Evolutionary conservation across 2,329 filamentous ascomycete genomes (phyloP).

Genomic region (Epichloe bromicola): DNA sequence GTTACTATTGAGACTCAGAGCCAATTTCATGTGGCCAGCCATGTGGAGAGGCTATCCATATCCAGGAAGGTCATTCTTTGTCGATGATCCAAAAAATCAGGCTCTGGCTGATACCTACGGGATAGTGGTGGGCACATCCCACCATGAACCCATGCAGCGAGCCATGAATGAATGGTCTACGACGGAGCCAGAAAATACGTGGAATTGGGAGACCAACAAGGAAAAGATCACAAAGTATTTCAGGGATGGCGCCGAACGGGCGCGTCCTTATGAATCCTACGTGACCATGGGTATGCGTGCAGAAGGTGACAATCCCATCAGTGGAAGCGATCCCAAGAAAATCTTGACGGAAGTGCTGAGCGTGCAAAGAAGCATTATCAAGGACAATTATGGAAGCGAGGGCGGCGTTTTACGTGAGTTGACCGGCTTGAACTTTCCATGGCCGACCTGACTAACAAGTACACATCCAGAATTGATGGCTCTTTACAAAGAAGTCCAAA

Average conservation of each 20-base stretch:
- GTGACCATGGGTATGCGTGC: constrained; percentile 49
- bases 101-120: constrained; percentile 48
- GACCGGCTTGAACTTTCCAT: neutral
- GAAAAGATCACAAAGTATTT: constrained; percentile 44
- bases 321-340: constrained; percentile 34
- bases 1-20: constrained; percentile 42
- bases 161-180: constrained; percentile 36
- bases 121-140: constrained; percentile 50
- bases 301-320: constrained; percentile 40
- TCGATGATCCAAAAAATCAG: constrained; percentile 46
- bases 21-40: constrained; percentile 56
- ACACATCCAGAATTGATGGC: constrained; percentile 41
- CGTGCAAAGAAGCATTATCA: constrained; percentile 40
- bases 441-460: neutral
- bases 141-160: constrained; percentile 53
- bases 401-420: constrained; percentile 27
- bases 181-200: constrained; percentile 32
- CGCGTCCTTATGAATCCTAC: constrained; percentile 43
- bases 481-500: constrained; percentile 53
- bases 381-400: constrained; percentile 32
- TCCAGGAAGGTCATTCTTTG: constrained; percentile 44
- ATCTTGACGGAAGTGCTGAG: constrained; percentile 40
- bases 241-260: constrained; percentile 38
- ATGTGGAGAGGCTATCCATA: constrained; percentile 43
- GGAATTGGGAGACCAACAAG: constrained; percentile 47